phyloP scores from a whole-genome alignment of 805 yeast species.

The Starmerella powellii region DNA sequence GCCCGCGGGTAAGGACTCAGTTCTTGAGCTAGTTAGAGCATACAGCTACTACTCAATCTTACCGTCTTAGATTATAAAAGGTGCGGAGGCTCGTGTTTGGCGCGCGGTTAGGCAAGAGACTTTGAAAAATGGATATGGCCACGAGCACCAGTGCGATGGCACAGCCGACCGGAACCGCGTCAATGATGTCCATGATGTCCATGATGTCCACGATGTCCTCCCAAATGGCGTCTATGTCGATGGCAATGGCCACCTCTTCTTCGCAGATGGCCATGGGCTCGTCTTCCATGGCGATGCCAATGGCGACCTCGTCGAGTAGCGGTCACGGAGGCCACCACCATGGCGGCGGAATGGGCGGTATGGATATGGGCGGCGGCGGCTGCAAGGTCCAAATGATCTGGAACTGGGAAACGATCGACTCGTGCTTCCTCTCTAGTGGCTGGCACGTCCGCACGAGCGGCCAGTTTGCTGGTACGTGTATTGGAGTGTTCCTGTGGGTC shows the following conservation, averaged over 20 bases:
- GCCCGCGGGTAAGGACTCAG: too few species aligned
- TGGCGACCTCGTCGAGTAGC: slow-evolving; percentile 6
- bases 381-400: slow-evolving; percentile 45
- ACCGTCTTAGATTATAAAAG: too few species aligned
- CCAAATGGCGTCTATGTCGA: slow-evolving; percentile 16
- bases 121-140: neutral
- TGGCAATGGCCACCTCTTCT: slow-evolving; percentile 9
- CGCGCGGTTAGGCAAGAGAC: too few species aligned
- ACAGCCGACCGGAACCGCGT: neutral
- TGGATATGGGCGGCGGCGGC: slow-evolving; percentile 14
- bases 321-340: neutral
- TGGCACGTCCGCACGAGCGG: slow-evolving; percentile 53
- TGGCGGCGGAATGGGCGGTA: slow-evolving; percentile 14
- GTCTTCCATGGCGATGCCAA: slow-evolving; percentile 1
- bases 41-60: too few species aligned
- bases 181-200: slow-evolving; percentile 9
- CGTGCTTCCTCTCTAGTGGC: slow-evolving; percentile 49
- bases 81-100: too few species aligned
- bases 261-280: slow-evolving; percentile 1
- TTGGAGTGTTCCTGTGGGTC: slow-evolving; percentile 52
- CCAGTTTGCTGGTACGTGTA: slow-evolving; percentile 61
- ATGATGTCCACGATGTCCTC: slow-evolving; percentile 20
- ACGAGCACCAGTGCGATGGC: neutral
- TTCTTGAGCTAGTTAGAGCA: too few species aligned
- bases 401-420: slow-evolving; percentile 61